A percentile compares a stretch with the other conserved stretches of the same genome.
Evolutionary conservation across 352 stramenopile species (phyloP).

Genomic region (Phytophthora sojae): DNA sequence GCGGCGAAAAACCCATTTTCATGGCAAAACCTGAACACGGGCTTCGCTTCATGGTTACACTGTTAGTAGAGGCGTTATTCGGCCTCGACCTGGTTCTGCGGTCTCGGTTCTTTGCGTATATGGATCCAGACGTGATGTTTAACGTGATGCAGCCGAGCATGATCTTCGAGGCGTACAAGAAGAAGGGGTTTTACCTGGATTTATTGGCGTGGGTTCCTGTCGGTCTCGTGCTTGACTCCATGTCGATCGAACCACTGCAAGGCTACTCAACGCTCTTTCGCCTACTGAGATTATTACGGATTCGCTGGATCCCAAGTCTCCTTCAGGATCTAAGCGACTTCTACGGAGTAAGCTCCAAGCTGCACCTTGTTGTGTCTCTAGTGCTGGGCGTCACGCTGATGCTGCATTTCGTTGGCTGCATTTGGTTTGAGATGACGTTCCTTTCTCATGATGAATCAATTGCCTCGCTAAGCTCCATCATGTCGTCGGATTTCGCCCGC

Average conservation of each 20-base stretch:
- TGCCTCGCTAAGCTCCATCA: not conserved
- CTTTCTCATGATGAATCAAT: not conserved
- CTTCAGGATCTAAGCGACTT: conserved; percentile 59
- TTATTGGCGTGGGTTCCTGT: conserved; percentile 56
- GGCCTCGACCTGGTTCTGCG: conserved; percentile 57
- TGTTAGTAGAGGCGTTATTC: conserved; percentile 63
- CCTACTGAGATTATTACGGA: conserved; percentile 47
- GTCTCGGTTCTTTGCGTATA: conserved; percentile 57
- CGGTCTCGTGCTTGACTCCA: conserved; percentile 49
- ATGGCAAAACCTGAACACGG: conserved; percentile 36
- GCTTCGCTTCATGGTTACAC: conserved; percentile 39
- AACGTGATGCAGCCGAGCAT: conserved; percentile 56
- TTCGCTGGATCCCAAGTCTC: conserved; percentile 49
- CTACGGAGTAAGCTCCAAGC: conserved; percentile 63
- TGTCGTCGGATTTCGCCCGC: conserved; percentile 24
- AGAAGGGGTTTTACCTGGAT: conserved; percentile 60
- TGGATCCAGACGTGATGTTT: conserved; percentile 68
- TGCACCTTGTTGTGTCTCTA: conserved; percentile 46
- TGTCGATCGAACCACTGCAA: conserved; percentile 20
- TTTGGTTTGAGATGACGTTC: conserved; percentile 72
- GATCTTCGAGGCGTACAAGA: conserved; percentile 65
- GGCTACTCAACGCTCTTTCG: conserved; percentile 58
- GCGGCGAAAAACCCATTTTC: conserved; percentile 51
- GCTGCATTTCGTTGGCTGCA: conserved; percentile 60
- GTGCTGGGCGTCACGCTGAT: conserved; percentile 58